Evolutionary conservation across 176 grass and related monocot genomes (phyloP).

Genomic region (Aegilops sharonensis): DNA sequence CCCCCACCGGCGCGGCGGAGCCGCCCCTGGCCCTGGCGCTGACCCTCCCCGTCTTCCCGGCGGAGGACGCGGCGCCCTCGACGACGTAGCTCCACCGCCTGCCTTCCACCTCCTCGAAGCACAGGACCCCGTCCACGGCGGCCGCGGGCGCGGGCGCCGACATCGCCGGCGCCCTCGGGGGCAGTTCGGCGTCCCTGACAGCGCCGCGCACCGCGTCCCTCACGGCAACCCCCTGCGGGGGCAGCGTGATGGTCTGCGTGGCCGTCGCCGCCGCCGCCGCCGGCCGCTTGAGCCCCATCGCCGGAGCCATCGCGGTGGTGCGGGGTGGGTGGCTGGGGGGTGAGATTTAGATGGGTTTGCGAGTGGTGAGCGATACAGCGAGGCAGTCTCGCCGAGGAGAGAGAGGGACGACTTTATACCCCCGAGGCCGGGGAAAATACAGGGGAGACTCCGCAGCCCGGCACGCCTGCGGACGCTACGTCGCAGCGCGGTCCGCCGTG

Average conservation of each 20-base stretch:
- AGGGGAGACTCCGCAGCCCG: background rate
- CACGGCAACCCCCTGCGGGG: conserved; percentile 43
- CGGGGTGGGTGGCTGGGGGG: conserved; percentile 9
- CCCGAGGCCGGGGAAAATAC: background rate
- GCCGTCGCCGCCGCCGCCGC: conserved; percentile 55
- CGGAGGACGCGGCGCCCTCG: conserved; percentile 38
- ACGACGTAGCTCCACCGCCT: conserved; percentile 84
- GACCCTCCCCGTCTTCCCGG: conserved; percentile 21
- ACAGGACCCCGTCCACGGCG: conserved; percentile 49
- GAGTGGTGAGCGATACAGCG: conserved; percentile 38
- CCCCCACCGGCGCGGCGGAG: conserved; percentile 11
- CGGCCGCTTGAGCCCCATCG: conserved; percentile 75
- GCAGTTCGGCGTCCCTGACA: conserved; percentile 30
- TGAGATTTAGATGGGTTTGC: conserved; percentile 35
- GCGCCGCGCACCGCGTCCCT: conserved; percentile 58
- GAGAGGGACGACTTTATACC: background rate
- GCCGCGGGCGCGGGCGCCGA: conserved; percentile 24
- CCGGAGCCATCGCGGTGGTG: conserved; percentile 52
- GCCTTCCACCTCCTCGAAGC: conserved; percentile 90
- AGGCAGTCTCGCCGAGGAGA: background rate
- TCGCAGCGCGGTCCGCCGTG: background rate
- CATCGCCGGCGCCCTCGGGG: conserved; percentile 35
- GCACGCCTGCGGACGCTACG: background rate
- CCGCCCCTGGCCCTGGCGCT: conserved; percentile 23
- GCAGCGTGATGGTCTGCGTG: conserved; percentile 49